These are phyloP conservation scores for Xanthoparmelia taractica DNA, from an alignment of 495 filamentous ascomycete genomes.

Conservation along the genomic window DNA sequence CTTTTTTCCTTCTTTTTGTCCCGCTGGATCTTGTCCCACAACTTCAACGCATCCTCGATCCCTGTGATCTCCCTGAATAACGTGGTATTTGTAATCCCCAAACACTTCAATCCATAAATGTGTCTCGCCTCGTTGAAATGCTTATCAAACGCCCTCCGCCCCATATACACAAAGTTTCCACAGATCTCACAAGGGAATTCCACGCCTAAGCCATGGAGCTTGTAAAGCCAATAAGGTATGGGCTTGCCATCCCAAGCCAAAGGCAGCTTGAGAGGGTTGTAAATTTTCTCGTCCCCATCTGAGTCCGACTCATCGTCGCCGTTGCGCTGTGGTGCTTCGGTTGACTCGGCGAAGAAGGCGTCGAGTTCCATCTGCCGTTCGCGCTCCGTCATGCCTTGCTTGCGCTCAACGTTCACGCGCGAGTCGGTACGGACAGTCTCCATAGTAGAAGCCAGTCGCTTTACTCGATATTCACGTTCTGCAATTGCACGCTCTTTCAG, in stretches of 20 bases:
- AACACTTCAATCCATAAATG: constrained; percentile 83
- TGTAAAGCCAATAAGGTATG: constrained; percentile 98
- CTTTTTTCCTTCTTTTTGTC: constrained; percentile 74
- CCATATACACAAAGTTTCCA: constrained; percentile 97
- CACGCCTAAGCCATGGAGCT: constrained; percentile 88
- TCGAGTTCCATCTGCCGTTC: constrained; percentile 89
- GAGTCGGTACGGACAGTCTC: constrained; percentile 75
- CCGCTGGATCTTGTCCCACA: constrained; percentile 89
- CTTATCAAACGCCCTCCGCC: constrained; percentile 91
- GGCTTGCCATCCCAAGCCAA: constrained; percentile 97
- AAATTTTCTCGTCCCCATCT: constrained; percentile 75
- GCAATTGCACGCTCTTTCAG: constrained; percentile 88
- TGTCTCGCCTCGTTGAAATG: constrained; percentile 93
- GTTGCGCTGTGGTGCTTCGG: constrained; percentile 33
- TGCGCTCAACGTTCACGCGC: constrained; percentile 84
- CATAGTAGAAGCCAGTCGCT: constrained; percentile 67
- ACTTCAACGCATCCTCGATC: constrained; percentile 75
- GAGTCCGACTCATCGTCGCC: constrained; percentile 51
- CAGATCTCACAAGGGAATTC: constrained; percentile 96
- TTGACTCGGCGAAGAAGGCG: constrained; percentile 61
- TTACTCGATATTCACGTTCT: constrained; percentile 77
- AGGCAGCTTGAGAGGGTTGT: constrained; percentile 93
- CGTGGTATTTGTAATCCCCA: constrained; percentile 87
- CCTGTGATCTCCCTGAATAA: constrained; percentile 90
- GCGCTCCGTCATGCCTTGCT: constrained; percentile 90